These are phyloP conservation scores for Chlamydomonas applanata DNA, from an alignment of 139 green algal species.

Conservation along the genomic window DNA sequence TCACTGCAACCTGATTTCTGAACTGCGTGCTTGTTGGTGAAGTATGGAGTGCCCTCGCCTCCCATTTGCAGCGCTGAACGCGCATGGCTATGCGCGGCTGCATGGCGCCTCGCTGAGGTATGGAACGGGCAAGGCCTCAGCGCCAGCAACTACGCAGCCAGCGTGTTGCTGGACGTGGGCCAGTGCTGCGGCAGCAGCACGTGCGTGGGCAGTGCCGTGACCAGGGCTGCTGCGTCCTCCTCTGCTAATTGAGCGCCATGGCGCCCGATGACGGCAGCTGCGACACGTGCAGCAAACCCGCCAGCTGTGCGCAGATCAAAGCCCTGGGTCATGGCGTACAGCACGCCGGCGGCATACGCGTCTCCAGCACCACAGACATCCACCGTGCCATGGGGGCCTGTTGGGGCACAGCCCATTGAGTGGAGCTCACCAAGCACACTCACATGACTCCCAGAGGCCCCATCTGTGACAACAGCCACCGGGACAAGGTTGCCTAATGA, in stretches of 20 bases:
- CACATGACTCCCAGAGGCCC: conserved; percentile 19
- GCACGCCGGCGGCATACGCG: conserved; percentile 27
- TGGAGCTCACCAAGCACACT: neutral
- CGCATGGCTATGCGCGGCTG: no score
- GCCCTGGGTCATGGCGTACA: conserved; percentile 33
- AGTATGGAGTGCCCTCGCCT: no score
- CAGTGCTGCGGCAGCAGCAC: conserved; percentile 6
- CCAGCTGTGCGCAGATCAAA: conserved; percentile 61
- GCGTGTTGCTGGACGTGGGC: neutral
- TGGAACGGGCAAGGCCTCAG: no score
- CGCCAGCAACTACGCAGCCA: no score
- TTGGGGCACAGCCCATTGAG: conserved; percentile 55
- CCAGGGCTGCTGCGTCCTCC: conserved; percentile 61
- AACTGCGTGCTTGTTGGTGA: no score
- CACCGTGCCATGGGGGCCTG: conserved; percentile 67
- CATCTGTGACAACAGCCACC: conserved; percentile 84
- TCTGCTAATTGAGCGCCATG: conserved; percentile 56
- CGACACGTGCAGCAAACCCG: conserved; percentile 52
- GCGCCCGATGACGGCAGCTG: conserved; percentile 67
- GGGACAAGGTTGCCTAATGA: conserved; percentile 54
- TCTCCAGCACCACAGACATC: conserved; percentile 81
- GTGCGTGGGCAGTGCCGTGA: conserved; percentile 24
- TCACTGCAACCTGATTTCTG: no score
- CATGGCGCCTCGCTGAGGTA: no score
- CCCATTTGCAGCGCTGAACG: no score